Evolutionary conservation across 768 basidiomycete genomes (phyloP).

Genomic region (Termitomyces sp.): DNA sequence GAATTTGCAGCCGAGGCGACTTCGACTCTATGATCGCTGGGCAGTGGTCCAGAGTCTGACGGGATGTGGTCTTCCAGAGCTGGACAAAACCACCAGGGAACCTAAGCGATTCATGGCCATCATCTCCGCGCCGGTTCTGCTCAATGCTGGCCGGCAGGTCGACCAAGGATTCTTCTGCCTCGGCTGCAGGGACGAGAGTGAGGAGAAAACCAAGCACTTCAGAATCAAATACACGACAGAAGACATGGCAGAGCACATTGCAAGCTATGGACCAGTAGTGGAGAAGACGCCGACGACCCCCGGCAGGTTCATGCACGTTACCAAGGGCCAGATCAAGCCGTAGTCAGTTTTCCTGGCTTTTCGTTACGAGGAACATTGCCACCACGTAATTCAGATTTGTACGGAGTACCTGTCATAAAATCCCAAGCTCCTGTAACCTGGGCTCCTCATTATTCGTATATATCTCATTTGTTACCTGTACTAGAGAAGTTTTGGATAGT

Average conservation of each 20-base stretch:
- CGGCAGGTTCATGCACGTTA: not conserved
- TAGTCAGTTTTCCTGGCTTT: not conserved
- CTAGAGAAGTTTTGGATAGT: too few relatives aligned
- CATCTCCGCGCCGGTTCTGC: not conserved
- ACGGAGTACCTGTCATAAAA: not conserved
- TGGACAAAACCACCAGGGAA: not conserved
- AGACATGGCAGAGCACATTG: not conserved
- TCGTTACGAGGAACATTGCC: not conserved
- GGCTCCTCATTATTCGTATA: not conserved
- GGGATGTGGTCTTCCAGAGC: not conserved
- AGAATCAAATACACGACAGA: not conserved
- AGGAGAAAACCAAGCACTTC: not conserved
- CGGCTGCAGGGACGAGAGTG: not conserved
- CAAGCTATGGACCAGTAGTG: not conserved
- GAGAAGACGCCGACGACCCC: not conserved
- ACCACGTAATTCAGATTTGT: not conserved
- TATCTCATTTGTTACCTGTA: too few relatives aligned
- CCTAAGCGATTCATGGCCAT: not conserved
- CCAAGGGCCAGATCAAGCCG: not conserved
- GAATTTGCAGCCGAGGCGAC: not conserved
- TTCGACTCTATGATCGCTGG: not conserved
- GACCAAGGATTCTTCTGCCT: not conserved
- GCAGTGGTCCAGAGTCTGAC: not conserved
- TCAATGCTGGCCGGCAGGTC: not conserved
- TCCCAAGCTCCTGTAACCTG: not conserved